Evolutionary conservation across 768 basidiomycete genomes (phyloP).

Genomic region (Tricholoma sp.): DNA sequence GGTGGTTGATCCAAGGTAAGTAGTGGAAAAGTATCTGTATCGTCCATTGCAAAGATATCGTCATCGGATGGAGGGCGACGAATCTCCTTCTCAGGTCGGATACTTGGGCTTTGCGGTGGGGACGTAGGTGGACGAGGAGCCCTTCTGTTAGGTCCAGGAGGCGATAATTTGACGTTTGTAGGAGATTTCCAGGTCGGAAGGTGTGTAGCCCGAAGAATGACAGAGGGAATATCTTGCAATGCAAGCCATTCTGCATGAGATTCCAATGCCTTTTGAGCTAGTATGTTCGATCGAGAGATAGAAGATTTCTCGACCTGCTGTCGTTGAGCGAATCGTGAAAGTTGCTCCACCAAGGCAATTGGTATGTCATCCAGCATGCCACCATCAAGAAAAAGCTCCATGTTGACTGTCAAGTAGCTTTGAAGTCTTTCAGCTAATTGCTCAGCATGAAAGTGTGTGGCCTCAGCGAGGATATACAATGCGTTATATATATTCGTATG

Average conservation of each 20-base stretch:
- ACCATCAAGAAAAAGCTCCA: conserved; percentile 83
- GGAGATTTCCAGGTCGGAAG: conserved; percentile 15
- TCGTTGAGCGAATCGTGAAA: conserved; percentile 50
- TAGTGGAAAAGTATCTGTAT: conserved; percentile 39
- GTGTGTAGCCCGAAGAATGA: conserved; percentile 35
- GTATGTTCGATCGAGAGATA: conserved; percentile 49
- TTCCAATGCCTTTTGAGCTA: conserved; percentile 51
- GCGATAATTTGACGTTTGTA: conserved; percentile 10
- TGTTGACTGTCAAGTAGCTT: conserved; percentile 73
- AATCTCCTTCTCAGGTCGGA: conserved; percentile 13
- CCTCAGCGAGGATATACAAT: conserved; percentile 76
- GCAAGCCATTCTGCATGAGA: conserved; percentile 70
- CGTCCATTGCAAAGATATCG: conserved; percentile 86
- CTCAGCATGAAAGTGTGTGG: conserved; percentile 68
- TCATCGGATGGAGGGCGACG: conserved; percentile 40
- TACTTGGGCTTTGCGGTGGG: conserved; percentile 18
- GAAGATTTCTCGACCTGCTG: conserved; percentile 67
- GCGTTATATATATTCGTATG: conserved; percentile 72
- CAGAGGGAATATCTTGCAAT: conserved; percentile 59
- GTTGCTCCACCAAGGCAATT: conserved; percentile 56
- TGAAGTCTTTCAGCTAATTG: conserved; percentile 69
- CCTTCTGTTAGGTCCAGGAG: conserved; percentile 15
- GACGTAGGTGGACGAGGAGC: conserved; percentile 14
- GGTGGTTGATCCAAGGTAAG: conserved; percentile 15
- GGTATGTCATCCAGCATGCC: conserved; percentile 77